Evolutionary conservation across 805 yeast species (phyloP).

Genomic region (Vanderwaltozyma polyspora): DNA sequence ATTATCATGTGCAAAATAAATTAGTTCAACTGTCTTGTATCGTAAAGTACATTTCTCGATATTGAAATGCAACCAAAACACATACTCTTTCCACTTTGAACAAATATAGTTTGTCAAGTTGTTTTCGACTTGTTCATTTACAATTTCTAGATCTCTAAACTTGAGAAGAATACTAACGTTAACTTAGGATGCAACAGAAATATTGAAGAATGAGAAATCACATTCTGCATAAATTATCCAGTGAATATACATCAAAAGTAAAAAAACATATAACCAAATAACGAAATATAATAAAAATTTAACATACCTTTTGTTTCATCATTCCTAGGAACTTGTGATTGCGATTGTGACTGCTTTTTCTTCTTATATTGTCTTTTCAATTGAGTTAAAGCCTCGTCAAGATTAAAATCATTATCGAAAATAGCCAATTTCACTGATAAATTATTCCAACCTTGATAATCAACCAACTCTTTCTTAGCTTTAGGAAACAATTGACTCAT

Average conservation of each 20-base stretch:
- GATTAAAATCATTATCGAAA: constrained; percentile 40
- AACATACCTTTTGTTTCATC: constrained; percentile 37
- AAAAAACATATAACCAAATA: background rate
- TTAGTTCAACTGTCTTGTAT: too few relatives aligned
- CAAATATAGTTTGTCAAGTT: too few relatives aligned
- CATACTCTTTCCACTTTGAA: too few relatives aligned
- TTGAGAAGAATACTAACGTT: too few relatives aligned
- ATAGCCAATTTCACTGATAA: constrained; percentile 40
- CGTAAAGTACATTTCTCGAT: too few relatives aligned
- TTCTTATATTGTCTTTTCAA: constrained; percentile 20
- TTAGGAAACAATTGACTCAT: constrained; percentile 38
- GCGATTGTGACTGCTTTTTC: constrained; percentile 13
- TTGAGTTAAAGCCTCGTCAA: constrained; percentile 36
- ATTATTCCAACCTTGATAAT: constrained; percentile 34
- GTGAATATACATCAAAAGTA: too few relatives aligned
- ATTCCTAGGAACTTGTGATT: too few relatives aligned
- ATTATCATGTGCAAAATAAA: too few relatives aligned
- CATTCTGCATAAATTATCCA: constrained; percentile 3
- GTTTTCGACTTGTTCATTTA: too few relatives aligned
- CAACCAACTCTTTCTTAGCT: constrained; percentile 29
- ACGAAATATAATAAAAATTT: constrained; percentile 21
- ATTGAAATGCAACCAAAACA: too few relatives aligned
- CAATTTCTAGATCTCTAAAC: too few relatives aligned
- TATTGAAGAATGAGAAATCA: constrained; percentile 4
- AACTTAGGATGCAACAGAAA: background rate